Evolutionary conservation across 2,329 filamentous ascomycete genomes (phyloP), one percentile per base, ranked within the genome.

Genomic region (Basipetospora chlamydospora): DNA sequence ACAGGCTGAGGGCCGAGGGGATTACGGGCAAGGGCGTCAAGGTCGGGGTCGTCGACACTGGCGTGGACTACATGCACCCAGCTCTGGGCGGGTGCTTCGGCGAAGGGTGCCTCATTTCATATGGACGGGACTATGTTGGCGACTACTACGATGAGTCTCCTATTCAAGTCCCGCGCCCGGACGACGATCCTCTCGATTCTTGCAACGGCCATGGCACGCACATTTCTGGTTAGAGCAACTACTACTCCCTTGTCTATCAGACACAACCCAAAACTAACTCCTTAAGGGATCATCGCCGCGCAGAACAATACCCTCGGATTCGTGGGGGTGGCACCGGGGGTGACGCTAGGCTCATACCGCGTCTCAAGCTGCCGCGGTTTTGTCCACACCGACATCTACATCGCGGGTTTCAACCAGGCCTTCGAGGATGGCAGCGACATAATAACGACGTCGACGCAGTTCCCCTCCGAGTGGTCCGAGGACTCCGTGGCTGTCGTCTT

Each of bases 31-130:
- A 61, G 44, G 67, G 67, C 10, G 55, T 71, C 52, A 69, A 65
- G 43, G 55, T 73, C 48, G 69, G 56, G 28, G 53, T 73, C 9
- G 56, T 73, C 17, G 69, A 73, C 47, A 67, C 60, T 15, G 68
- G 68, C 47, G 64, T 67, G 32, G 75, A 80, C 48, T 79, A 77
- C 47, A 63, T 56, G 1, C 74, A 80, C 46, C 69, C 73, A 2
- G 70, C 71, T 20, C 63, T 80, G 0, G 76, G 76, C 22, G 73
- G 72, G 30, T 74, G 74, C 46, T 78, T 77, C 47, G 76, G 74
- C 2, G 47, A 58, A 2, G 70, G 64, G 10, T 77, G 66, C 44
- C 57, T 77, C 26, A 67, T 80, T 13, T 58, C 61, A 3, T 67
- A 64, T 40, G 75, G 76, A 15, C 58, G 58, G 22, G 72, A 76